Evolutionary conservation across 805 yeast species (phyloP), one percentile per base, ranked within the genome.

Genomic region (Metschnikowia kofuensis): DNA sequence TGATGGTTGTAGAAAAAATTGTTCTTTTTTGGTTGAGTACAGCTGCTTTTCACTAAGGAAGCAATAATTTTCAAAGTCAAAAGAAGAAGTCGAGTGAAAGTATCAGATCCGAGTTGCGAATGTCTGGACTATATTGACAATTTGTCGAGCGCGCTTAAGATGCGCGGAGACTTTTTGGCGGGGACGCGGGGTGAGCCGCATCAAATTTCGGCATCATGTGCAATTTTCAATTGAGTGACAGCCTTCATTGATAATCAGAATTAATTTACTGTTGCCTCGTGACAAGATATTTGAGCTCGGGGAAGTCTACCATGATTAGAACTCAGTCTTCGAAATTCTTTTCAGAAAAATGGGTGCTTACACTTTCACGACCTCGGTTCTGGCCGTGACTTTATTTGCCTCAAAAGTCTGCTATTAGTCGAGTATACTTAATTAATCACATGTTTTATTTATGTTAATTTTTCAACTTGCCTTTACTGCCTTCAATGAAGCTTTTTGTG

Each of bases 401-500:
- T 2, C 21, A 21, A 21, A 21, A 21, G 21, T 21, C 21, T 21
- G 21, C 21, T 4, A 30, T 30, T 2, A 30, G 32, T 10, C 32
- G 32, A 9, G 3, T 30, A 30, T 12, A 10, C 32, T 12, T 30
- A 2, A 3, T 10, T 30, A 2, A 30, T 30, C 32, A 10, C 13
- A 3, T 30, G 10, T 12, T 12, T 31, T 16, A 13, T 30, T 34
- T 4, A 14, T 31, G 28, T 30, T n/a, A 13, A 37, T 30, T 14
- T 37, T 26, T 37, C n/a, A n/a, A 15, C 21, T 34, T 12, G 36
- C 36, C 32, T 12, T 30, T 10, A 30, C 10, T 12, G 32, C 28
- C 15, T 13, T 42, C 40, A 50, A 14, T 45, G 53, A 40, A 43
- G 50, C 34, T 45, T 36, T 40, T 51, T 54, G 28, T 49, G 51